Evolutionary conservation across 208 protist species (phyloP).

Genomic region (Wallacemonas rigidus): DNA sequence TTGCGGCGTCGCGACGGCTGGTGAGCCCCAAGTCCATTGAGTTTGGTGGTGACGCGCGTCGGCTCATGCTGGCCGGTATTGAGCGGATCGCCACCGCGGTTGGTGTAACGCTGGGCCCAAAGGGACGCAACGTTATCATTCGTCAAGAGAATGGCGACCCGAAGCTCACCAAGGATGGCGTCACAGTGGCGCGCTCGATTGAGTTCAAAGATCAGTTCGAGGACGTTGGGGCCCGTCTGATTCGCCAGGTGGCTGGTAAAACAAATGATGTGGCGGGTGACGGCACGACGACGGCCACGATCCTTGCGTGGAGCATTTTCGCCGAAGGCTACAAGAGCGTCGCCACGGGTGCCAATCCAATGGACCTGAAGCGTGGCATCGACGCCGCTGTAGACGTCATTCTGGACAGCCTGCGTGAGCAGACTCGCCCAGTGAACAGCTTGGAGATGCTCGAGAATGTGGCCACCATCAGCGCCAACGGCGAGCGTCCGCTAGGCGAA

Average conservation of each 20-base stretch:
- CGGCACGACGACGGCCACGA: conserved; percentile 99
- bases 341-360: conserved; percentile 99
- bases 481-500: conserved; percentile 96
- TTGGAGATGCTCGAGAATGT: conserved; percentile 93
- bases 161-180: conserved; percentile 99
- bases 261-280: conserved; percentile 98
- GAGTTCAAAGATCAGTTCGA: conserved; percentile 98
- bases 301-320: conserved; percentile 98
- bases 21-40: conserved; percentile 94
- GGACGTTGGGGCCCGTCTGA: conserved; percentile 98
- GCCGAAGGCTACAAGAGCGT: conserved; percentile 98
- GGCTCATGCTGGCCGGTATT: conserved; percentile 95
- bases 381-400: conserved; percentile 94
- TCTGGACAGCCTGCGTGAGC: conserved; percentile 87
- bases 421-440: conserved; percentile 96
- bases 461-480: conserved; percentile 99
- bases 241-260: conserved; percentile 96
- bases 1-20: conserved; percentile 35
- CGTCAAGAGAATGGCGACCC: conserved; percentile 97
- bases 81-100: conserved; percentile 98
- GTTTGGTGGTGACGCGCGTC: conserved; percentile 94
- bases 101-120: conserved; percentile 98
- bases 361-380: conserved; percentile 99
- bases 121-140: conserved; percentile 99
- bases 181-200: conserved; percentile 99